Base-by-base conservation (phyloP, 1,139 yeast genomes). In the Taphrina flavorubra region DNA sequence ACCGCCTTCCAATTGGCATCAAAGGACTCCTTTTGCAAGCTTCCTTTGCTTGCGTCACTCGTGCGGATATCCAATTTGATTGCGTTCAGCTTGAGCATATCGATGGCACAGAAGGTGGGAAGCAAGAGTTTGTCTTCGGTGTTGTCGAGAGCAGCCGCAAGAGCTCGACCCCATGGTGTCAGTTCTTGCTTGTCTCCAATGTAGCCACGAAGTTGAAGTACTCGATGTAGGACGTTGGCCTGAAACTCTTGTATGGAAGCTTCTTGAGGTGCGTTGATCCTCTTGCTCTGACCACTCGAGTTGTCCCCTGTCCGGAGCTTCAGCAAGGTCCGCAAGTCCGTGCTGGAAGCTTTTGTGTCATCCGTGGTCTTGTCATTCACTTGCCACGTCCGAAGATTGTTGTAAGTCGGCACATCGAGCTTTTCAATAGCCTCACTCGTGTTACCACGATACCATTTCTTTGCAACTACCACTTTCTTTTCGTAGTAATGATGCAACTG, bases 401-500 rank as follows among this genome's bases (percentile, higher is more conserved):
- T 78, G 71, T 78, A 82, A 5, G 81, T 74, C 0, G 86, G 81
- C 6, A 59, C 49, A 16, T 64, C 68, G 44, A 56, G 60, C 36
- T 47, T 47, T 31, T 64, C 68, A 44, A 64, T 68, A 6, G 42
- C 65, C 31, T 63, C 59, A 25, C 64, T 20, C 20, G 56, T 42
- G 44, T 64, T 57, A 36, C 56, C 55, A 42, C 56, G 62, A 31
- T 58, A 58, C 62, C 62, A 58, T 44, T 42, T 16, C 37, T 58
- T 39, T 6, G 62, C 7, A 16, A 49, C 61, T 31, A 64, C 63
- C 49, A 53, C 53, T 18, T 62, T 56, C 53, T 85, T 88, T 76
- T 92, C 97, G 77, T 87, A 92, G 77, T 90, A 94, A 76, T 98
- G 86, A 70, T 92, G 89, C 74, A 92, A 82, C 40, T 88, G 84